Evolutionary conservation across 305 asterid species (phyloP), one percentile per base, ranked within the genome.

Genomic region (Plantago coronopus): DNA sequence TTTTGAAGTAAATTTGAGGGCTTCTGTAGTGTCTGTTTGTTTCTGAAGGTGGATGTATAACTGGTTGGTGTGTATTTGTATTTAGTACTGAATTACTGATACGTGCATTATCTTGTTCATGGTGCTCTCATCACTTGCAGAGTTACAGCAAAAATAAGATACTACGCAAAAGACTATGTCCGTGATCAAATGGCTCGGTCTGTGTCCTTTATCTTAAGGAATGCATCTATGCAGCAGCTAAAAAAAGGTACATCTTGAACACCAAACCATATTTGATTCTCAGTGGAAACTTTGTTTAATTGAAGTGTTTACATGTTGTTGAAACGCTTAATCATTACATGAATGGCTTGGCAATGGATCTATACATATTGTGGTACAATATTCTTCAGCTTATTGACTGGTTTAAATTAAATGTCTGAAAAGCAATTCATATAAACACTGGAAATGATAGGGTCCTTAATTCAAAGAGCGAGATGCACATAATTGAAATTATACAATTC

Each of bases 121-220:
- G 16, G 3, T 62, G 47, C 54, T 54, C 18, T 65, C 59, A 20
- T 62, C 23, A 57, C 54, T 57, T 37, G 12, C 89, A 93, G 99
- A 64, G 74, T 69, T 69, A 85, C 97, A 15, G 64, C 67, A 73
- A 83, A 76, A 23, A 63, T 93, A 66, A 79, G 99, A 80, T 89
- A 83, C 80, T 83, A 89, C 60, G 80, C 81, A 25, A 84, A 79
- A 73, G 93, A 85, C 71, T 76, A 82, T 72, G 74, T 93, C 55
- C 88, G 86, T 54, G 94, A 88, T 68, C 82, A 87, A 69, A 85
- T 89, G 95, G 96, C 97, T 0, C 85, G 85, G 76, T 83, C 97
- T 3, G 75, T 85, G 48, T 87, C 97, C 50, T 87, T 82, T 79
- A 66, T 87, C 61, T 79, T 89, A 45, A 87, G 96, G 83, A 89